Percentiles rank a stretch among this genome's conserved stretches.
Evolutionary conservation across 352 stramenopile species (phyloP).

Genomic region (Phytopythium mirpurense): DNA sequence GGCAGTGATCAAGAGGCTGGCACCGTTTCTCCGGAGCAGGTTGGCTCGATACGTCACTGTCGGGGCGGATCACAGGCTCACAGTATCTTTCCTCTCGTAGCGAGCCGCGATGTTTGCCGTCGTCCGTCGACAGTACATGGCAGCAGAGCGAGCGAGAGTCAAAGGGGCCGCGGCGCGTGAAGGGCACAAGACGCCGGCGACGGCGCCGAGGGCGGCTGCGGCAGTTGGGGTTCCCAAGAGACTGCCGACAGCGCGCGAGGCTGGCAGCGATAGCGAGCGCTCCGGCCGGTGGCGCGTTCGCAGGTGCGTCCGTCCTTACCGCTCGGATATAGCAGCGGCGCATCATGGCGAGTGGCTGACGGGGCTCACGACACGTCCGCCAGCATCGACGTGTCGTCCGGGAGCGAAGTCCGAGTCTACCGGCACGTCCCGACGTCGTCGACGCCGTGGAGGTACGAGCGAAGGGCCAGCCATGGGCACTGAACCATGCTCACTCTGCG

Average conservation of each 20-base stretch:
- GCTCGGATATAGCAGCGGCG: too few relatives aligned
- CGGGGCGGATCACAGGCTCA: neutral
- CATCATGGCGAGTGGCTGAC: too few relatives aligned
- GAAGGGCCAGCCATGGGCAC: neutral
- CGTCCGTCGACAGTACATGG: slow-evolving; percentile 60
- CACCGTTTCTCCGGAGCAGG: slow-evolving; percentile 15
- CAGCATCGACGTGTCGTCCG: slow-evolving; percentile 34
- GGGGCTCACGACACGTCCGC: too few relatives aligned
- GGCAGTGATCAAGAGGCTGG: slow-evolving; percentile 6
- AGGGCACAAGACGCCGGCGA: neutral
- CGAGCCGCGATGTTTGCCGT: slow-evolving; percentile 40
- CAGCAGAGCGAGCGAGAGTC: slow-evolving; percentile 27
- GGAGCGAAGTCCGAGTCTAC: slow-evolving; percentile 29
- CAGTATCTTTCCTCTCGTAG: slow-evolving; percentile 10
- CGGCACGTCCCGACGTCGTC: slow-evolving; percentile 27
- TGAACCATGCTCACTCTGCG: too few relatives aligned
- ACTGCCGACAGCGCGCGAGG: neutral
- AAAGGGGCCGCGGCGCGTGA: slow-evolving; percentile 10
- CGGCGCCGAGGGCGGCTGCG: neutral
- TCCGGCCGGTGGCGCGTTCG: neutral
- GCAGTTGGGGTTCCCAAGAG: neutral
- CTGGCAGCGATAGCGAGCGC: neutral
- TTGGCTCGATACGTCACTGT: neutral
- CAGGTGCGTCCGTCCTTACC: neutral
- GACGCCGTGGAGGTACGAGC: slow-evolving; percentile 45